Percentiles rank a stretch among this genome's conserved stretches.
Conservation (phyloP, 176 grass and related monocot species). For the Hyparrhenia diplandra region DNA sequence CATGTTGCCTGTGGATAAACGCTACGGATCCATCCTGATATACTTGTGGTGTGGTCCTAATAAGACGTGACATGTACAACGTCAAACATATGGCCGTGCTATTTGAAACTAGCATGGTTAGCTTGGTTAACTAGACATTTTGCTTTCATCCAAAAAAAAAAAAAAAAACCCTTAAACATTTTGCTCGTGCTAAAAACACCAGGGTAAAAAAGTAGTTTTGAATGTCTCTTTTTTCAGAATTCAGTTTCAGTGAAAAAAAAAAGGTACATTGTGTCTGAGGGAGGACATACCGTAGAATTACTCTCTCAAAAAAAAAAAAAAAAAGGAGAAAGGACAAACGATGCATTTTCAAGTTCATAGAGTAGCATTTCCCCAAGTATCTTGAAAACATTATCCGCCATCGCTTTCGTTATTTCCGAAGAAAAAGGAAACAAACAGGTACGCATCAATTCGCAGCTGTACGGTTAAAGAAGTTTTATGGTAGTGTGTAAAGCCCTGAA, state of each 20-base stretch:
- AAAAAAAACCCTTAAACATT: no score
- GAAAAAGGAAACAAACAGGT: no score
- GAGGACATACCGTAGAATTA: not conserved
- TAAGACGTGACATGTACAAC: not conserved
- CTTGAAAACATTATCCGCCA: no score
- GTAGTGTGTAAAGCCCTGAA: no score
- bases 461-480: no score
- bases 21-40: not conserved
- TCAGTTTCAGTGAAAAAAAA: not conserved
- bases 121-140: no score
- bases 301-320: no score
- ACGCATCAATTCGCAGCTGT: no score
- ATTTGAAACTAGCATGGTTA: not conserved
- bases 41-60: not conserved
- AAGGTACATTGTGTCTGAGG: not conserved
- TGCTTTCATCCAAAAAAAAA: no score
- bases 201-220: not conserved
- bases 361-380: not conserved
- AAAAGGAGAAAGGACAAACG: no score
- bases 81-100: not conserved
- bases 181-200: no score
- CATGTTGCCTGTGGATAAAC: slow-evolving; percentile 24
- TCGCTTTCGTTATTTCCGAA: no score
- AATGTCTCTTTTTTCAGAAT: not conserved
- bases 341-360: not conserved